A percentile compares a stretch with the other conserved stretches of the same genome.
Evolutionary conservation across 2,329 filamentous ascomycete species (phyloP).

Genomic region (Aspergillus ochraceoroseus): DNA sequence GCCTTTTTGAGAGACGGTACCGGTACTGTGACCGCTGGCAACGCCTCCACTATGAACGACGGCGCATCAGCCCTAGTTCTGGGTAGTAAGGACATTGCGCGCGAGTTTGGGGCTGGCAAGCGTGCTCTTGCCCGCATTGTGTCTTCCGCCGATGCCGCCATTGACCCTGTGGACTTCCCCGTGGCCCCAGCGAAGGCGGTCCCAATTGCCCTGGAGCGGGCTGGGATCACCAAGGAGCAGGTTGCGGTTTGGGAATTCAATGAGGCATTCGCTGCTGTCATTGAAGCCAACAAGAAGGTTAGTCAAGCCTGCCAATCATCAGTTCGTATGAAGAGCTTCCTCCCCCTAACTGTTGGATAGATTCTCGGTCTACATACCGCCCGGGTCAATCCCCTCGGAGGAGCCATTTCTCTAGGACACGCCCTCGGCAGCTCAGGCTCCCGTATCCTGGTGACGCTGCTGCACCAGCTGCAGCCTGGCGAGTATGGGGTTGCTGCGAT

Average conservation of each 20-base stretch:
- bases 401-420: slow-evolving; percentile 87
- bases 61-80: slow-evolving; percentile 87
- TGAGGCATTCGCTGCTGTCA: slow-evolving; percentile 92
- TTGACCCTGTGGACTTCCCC: slow-evolving; percentile 90
- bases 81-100: slow-evolving; percentile 72
- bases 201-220: slow-evolving; percentile 78
- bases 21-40: slow-evolving; percentile 89
- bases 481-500: slow-evolving; percentile 95
- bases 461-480: slow-evolving; percentile 85
- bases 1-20: slow-evolving; percentile 82
- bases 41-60: slow-evolving; percentile 90
- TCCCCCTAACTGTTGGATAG: slow-evolving; percentile 35
- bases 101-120: slow-evolving; percentile 70
- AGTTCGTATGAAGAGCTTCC: not conserved
- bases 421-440: slow-evolving; percentile 90
- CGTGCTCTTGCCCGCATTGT: slow-evolving; percentile 83
- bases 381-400: slow-evolving; percentile 80
- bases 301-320: slow-evolving; percentile 14
- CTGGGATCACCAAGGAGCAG: slow-evolving; percentile 85
- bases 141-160: slow-evolving; percentile 79
- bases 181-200: slow-evolving; percentile 89
- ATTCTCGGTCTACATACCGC: slow-evolving; percentile 75
- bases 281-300: slow-evolving; percentile 88
- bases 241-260: slow-evolving; percentile 98
- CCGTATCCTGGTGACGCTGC: slow-evolving; percentile 78